These are phyloP conservation scores for Selaginella moellendorffii DNA, from an alignment of 75 land plant genomes.

Conservation along the genomic window DNA sequence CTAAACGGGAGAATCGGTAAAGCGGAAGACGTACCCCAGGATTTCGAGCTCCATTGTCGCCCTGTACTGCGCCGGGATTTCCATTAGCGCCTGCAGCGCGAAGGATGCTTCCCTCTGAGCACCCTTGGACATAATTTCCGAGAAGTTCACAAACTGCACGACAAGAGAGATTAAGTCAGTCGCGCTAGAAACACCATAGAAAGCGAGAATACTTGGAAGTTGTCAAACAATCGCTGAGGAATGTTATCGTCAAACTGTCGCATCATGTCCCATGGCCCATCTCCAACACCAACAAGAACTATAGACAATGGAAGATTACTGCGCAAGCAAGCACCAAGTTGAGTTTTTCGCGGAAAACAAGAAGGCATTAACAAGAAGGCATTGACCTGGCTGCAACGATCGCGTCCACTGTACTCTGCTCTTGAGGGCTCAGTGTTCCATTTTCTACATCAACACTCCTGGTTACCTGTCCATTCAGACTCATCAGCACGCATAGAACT, in stretches of 20 bases:
- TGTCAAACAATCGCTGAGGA: conserved; percentile 3
- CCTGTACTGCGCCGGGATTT: neutral
- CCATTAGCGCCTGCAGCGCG: conserved; percentile 1
- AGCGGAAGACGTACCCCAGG: neutral
- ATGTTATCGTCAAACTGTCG: conserved; percentile 4
- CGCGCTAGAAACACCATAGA: too few species aligned
- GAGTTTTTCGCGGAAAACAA: too few species aligned
- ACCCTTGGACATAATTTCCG: conserved; percentile 2
- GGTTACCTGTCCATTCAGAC: conserved; percentile 7
- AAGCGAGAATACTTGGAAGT: conserved; percentile 3
- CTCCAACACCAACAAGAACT: conserved; percentile 1
- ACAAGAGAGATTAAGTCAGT: neutral
- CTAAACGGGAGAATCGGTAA: neutral
- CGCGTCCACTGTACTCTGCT: conserved; percentile 4
- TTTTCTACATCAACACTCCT: conserved; percentile 1
- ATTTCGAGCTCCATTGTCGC: neutral
- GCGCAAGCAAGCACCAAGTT: neutral
- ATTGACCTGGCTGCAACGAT: conserved; percentile 2
- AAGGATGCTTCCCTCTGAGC: neutral
- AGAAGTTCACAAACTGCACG: conserved; percentile 3
- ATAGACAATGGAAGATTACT: neutral
- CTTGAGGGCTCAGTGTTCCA: neutral
- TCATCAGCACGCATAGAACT: too few species aligned
- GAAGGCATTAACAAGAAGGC: too few species aligned
- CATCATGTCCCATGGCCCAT: conserved; percentile 10